Evolutionary conservation across 2,329 filamentous ascomycete species (phyloP), one percentile per base, ranked within the genome.

Genomic region (Aaosphaeria pasadenensis): DNA sequence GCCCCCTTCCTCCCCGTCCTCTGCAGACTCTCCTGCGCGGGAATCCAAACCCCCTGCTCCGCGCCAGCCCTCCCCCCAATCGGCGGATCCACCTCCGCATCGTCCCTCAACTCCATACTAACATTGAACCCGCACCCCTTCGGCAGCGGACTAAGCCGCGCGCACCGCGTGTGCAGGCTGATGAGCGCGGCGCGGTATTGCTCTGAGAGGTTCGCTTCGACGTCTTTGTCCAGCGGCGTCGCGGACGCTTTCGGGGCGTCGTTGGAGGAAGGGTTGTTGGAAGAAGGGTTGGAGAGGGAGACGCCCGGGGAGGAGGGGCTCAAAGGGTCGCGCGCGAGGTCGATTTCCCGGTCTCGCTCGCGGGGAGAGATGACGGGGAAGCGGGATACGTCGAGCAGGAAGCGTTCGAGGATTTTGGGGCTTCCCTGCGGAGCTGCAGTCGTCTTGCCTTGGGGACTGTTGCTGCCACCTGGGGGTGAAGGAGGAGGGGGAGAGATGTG

Each of bases 51-150:
- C 60, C 83, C 79, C 53, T 75, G 73, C 55, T 84, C 73, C 33
- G 9, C 9, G 17, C 17, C 17, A 24, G 17, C 17, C 17, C 17
- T 24, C 17, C 17, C 17, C 36, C 65, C 67, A 30, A 76, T 56
- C 1, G 76, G 76, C 30, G 75, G 69, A 36, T 73, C 68, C 30
- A 73, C 75, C 7, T 78, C 70, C 0, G 75, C 77, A 38, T 84
- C 77, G 24, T 86, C 81, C 36, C 80, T 81, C 54, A 91, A 66
- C 68, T 92, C 88, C 38, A 92, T 79, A 0, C 85, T 86, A n/a
- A 92, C 68, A 0, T 87, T 89, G 66, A 88, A 92, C 0, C 86
- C 87, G 66, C 87, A 90, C 1, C 80, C 79, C 1, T 76, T 70
- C 0, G 87, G 86, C 24, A 91, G 64, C 0, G 77, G 69, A 0